Conservation (phyloP, 805 yeast species). For the Candida coquimbonensis region DNA sequence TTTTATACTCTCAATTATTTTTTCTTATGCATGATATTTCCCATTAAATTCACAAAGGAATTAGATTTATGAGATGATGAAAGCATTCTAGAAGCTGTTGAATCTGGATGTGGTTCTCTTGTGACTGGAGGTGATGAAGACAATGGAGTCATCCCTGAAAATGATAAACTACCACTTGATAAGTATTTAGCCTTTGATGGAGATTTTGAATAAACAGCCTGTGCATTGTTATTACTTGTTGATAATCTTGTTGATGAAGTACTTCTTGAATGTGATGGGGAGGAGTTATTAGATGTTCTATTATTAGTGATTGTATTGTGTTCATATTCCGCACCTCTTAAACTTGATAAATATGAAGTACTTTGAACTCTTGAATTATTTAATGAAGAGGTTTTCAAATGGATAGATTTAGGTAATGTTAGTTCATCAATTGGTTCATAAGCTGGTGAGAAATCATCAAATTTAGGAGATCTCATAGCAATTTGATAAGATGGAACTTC, state of each 20-base stretch:
- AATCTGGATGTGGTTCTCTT: neutral
- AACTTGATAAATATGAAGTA: slow-evolving; percentile 16
- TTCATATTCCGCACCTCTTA: slow-evolving; percentile 16
- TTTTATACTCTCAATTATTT: slow-evolving; percentile 1
- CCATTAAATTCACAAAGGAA: slow-evolving; percentile 24
- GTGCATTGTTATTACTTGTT: neutral
- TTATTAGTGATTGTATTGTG: slow-evolving; percentile 2
- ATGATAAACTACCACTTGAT: neutral
- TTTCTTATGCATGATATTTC: slow-evolving; percentile 19
- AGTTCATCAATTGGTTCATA: slow-evolving; percentile 33
- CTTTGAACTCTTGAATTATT: slow-evolving; percentile 23
- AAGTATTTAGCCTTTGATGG: slow-evolving; percentile 7
- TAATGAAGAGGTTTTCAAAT: slow-evolving; percentile 21
- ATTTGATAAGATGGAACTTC: slow-evolving; percentile 81
- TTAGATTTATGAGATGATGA: slow-evolving; percentile 13
- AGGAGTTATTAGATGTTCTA: slow-evolving; percentile 9
- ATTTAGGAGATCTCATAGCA: slow-evolving; percentile 55
- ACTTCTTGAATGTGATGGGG: slow-evolving; percentile 19
- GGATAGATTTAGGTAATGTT: slow-evolving; percentile 21
- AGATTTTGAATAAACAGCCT: slow-evolving; percentile 2
- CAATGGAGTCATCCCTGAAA: slow-evolving; percentile 7
- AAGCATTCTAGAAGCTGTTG: neutral
- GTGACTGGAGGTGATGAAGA: slow-evolving; percentile 7
- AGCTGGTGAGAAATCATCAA: slow-evolving; percentile 61
- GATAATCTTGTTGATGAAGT: slow-evolving; percentile 10